phyloP scores from a whole-genome alignment of 2,329 filamentous ascomycete genomes.

The Cercospora sojina region DNA sequence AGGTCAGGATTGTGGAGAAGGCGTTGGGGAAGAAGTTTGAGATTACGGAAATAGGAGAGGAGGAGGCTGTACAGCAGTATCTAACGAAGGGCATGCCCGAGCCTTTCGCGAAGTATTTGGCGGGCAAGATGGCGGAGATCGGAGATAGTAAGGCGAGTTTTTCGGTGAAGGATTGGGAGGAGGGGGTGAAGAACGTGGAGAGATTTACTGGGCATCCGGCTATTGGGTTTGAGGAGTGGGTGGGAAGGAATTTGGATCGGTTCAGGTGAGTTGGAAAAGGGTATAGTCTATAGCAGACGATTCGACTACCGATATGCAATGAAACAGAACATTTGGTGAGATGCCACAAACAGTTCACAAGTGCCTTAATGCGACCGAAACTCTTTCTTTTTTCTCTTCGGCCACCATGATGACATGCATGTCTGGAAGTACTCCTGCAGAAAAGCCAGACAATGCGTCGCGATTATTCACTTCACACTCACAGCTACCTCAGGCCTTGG shows the following conservation, averaged over 20 bases:
- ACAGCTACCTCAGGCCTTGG: neutral
- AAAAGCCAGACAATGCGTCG: too few species aligned
- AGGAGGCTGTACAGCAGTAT: conserved; percentile 1
- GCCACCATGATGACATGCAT: too few species aligned
- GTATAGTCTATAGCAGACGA: neutral
- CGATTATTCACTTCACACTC: neutral
- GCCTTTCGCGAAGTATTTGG: conserved; percentile 1
- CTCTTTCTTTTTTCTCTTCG: too few species aligned
- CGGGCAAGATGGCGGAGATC: neutral
- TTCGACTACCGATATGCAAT: neutral
- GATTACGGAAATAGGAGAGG: conserved; percentile 7
- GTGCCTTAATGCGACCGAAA: too few species aligned
- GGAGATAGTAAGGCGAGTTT: neutral
- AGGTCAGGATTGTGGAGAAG: conserved; percentile 34
- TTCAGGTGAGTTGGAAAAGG: conserved; percentile 13
- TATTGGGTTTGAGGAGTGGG: conserved; percentile 39
- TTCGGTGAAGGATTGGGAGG: conserved; percentile 16
- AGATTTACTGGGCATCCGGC: conserved; percentile 37
- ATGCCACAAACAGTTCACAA: too few species aligned
- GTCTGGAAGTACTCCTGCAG: too few species aligned
- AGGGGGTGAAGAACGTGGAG: conserved; percentile 36
- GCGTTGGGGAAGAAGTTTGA: conserved; percentile 38
- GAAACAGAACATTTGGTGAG: too few species aligned
- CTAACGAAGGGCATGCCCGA: conserved; percentile 1
- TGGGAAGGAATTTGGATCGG: conserved; percentile 32